These are phyloP conservation scores for Leishmania amazonensis DNA, from an alignment of 208 protist genomes.

Conservation along the genomic window DNA sequence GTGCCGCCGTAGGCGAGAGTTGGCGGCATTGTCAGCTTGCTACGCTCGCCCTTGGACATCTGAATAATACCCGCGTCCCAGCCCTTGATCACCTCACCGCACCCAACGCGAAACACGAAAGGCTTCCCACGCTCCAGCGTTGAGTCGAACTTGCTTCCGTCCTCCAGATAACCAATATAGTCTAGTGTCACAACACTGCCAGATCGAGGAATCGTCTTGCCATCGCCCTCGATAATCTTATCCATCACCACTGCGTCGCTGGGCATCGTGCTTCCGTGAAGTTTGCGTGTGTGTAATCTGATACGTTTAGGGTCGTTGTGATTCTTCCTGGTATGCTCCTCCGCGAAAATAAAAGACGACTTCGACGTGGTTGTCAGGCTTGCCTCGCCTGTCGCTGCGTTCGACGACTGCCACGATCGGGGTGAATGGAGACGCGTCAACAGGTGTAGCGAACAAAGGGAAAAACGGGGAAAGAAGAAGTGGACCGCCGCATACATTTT, in stretches of 20 bases:
- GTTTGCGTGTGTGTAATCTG: background rate
- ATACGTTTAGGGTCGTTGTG: background rate
- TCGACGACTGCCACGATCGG: background rate
- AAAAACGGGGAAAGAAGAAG: background rate
- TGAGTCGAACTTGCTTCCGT: slow-evolving; percentile 90
- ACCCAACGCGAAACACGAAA: slow-evolving; percentile 92
- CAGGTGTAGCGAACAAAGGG: background rate
- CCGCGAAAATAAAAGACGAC: background rate
- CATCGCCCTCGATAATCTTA: slow-evolving; percentile 93
- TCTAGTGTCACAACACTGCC: slow-evolving; percentile 91
- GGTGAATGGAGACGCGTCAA: background rate
- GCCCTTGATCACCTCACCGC: slow-evolving; percentile 93
- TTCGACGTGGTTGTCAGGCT: background rate
- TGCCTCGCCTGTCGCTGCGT: background rate
- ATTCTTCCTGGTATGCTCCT: background rate
- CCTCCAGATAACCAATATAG: slow-evolving; percentile 83
- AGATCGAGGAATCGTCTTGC: slow-evolving; percentile 84
- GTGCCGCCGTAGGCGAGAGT: slow-evolving; percentile 87
- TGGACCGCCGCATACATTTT: background rate
- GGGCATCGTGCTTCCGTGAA: slow-evolving; percentile 39
- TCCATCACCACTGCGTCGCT: slow-evolving; percentile 85
- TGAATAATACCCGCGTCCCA: slow-evolving; percentile 95
- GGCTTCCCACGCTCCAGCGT: slow-evolving; percentile 88
- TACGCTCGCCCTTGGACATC: slow-evolving; percentile 94
- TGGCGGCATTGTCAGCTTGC: slow-evolving; percentile 91